Base-by-base conservation (phyloP, 768 basidiomycete species). In the Mycena polygramma region DNA sequence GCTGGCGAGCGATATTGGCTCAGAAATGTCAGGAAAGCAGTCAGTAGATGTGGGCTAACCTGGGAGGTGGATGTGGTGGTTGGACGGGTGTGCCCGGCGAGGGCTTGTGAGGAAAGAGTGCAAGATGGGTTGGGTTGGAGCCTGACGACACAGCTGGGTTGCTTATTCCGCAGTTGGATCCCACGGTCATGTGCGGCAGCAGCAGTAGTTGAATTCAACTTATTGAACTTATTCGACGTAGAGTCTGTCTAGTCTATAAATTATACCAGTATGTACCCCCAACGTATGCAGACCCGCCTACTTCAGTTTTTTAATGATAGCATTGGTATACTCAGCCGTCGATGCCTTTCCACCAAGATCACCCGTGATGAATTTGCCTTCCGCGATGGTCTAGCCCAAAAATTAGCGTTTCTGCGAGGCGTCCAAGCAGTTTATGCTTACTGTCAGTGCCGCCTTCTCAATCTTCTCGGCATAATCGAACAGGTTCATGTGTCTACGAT, bases 331-430 rank as follows among this genome's bases (percentile, higher is more conserved):
- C 81, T 98, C 92, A 80, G 86, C 86, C 4, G 98, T 99, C 41
- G 91, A 90, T 19, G 97, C 89, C 80, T 93, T 96, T 49, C 98
- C 98, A 24, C 98, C 96, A 68, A 99, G 84, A 81, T 99, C 98
- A 37, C 97, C 94, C 10, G 98, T 99, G 80, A 98, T 97, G 49
- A 86, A 81, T 84, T 94, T 96, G 74, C 98, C 98, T 83, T 98
- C 97, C 20, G 97, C 96, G 79, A 99, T 98, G 41, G 96, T 99
- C 96, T 97, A 46, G 49, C 52, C 55, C 49, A 49, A 37, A 64
- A 61, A 71, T 67, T 68, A 73, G 45, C 65, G 54, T 66, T 71
- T 55, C 55, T 7, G 48, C 55, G 43, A 63, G 20, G 64, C 58
- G 17, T 54, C 60, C 48, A 49, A 52, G 30, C 53, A 11, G 26